Base-by-base conservation (phyloP, 176 grass and related monocot genomes). In the Oryza punctata region DNA sequence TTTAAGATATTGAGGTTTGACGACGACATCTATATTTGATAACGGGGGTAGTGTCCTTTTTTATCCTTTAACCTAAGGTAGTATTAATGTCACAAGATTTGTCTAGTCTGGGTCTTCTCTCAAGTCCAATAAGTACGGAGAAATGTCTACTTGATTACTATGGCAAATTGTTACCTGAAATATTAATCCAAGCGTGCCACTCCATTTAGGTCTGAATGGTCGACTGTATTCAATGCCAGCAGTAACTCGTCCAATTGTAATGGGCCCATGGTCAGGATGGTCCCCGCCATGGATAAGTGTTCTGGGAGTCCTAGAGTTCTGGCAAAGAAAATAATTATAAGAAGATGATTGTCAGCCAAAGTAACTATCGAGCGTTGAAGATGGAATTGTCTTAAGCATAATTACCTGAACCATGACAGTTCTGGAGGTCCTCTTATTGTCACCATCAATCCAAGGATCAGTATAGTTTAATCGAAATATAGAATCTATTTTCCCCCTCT, bases 401-500 rank as follows among this genome's bases (percentile, higher is more conserved):
- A 67, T 83, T 80, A 99, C 93, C 91, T 96, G 97, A 91, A 96
- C 45, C 93, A 96, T 96, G 61, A 91, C 67, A 61, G 70, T 84
- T 83, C 89, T 91, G 24, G 97, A 99, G 23, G 93, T 99, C 83
- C 93, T 94, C 90, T 92, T 99, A 37, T 96, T 99, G 78, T 99
- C 97, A 9, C 91, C 88, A 68, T 99, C 87, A 60, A 99, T 99
- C 97, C 97, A 99, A 54, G 97, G 96, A 81, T 96, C 91, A 75
- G 88, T 99, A 79, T 94, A 99, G 81, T 92, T 96, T 61, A 99
- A 80, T 44, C 87, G 84, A 84, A 91, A 96, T 72, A 99, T 90
- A 14, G 96, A 99, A 89, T 99, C 96, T 50, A 92, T 96, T 81
- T 99, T 93, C 15, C 91, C 93, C 78, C 96, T 96, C 81, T 99